A percentile compares a stretch with the other conserved stretches of the same genome.
Evolutionary conservation across 768 basidiomycete species (phyloP).

Genomic region (Tylopilus plumbeoviolaceoides): DNA sequence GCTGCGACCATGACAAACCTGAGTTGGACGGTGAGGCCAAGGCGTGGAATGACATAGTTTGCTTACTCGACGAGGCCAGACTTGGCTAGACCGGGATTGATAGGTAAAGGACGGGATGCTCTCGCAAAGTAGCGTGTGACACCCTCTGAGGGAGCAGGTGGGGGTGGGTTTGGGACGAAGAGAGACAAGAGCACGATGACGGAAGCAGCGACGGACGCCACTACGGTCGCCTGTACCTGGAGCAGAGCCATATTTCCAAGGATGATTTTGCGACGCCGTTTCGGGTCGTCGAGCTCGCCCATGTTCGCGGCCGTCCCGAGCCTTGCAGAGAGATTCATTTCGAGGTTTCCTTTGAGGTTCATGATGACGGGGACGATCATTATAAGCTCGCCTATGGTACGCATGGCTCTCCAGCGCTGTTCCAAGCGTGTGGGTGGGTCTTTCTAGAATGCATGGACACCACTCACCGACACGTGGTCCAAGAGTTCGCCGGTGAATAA

Average conservation of each 20-base stretch:
- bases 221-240: conserved; percentile 89
- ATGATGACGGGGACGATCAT: conserved; percentile 93
- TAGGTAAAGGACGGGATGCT: conserved; percentile 23
- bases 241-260: conserved; percentile 80
- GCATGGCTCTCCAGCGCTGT: conserved; percentile 87
- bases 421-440: conserved; percentile 2
- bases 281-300: conserved; percentile 79
- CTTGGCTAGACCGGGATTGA: conserved; percentile 29
- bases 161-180: conserved; percentile 43
- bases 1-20: conserved; percentile 78
- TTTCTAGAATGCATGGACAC: conserved; percentile 18
- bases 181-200: conserved; percentile 71
- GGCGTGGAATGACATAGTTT: neutral
- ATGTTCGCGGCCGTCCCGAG: conserved; percentile 94
- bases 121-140: conserved; percentile 8
- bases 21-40: conserved; percentile 7
- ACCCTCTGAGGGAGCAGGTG: conserved; percentile 4
- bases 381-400: conserved; percentile 88
- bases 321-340: conserved; percentile 97
- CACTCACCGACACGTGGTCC: conserved; percentile 75
- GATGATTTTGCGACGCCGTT: conserved; percentile 59
- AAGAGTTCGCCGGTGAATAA: conserved; percentile 90
- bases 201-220: conserved; percentile 82
- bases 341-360: conserved; percentile 97
- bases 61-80: conserved; percentile 40